Base-by-base conservation (phyloP, 1,284 basidiomycete species). In the Cutaneotrichosporon sp. region DNA sequence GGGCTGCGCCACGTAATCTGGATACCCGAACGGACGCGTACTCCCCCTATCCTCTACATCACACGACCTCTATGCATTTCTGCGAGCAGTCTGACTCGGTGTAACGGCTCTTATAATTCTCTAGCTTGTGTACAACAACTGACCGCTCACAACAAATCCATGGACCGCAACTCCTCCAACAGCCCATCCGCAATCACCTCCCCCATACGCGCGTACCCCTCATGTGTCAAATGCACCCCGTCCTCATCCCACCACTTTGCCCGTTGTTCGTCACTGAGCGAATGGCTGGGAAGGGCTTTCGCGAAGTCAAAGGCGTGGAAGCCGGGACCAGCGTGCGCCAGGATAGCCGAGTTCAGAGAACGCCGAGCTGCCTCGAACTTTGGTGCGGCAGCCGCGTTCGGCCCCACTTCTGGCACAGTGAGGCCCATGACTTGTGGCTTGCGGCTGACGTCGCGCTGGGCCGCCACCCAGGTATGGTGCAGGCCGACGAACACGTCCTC, bases 171-270 rank as follows among this genome's bases (percentile, higher is more conserved):
- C 29, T 31, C 29, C 29, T 16, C 25, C 11, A 52, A 20, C 14
- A 52, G 26, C 19, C 44, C 51, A 10, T 52, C 51, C 26, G 22
- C 51, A 7, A 52, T 34, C 6, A 33, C 37, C 11, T 19, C 29
- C 5, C 51, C 51, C 44, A 52, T 47, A 31, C 51, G 31, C 37
- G 46, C 51, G 14, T 52, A 52, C 31, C 51, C 51, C 3, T 10
- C 44, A 2, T 35, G 19, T 3, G 44, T 52, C 25, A 46, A 31
- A 16, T 52, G 51, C 25, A 52, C 26, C 3, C 44, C 44, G 38
- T n/a, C n/a, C n/a, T 52, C 51, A 29, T 52, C 44, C 51, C 51
- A 52, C 35, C 38, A 46, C 38, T 16, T 24, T 9, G 46, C 16
- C 16, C 19, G 35, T n/a, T 52, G 37, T 4, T 16, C 16, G 7